These are phyloP conservation scores for Uncinocarpus reesii DNA, from an alignment of 2,329 filamentous ascomycete genomes.

Conservation along the genomic window DNA sequence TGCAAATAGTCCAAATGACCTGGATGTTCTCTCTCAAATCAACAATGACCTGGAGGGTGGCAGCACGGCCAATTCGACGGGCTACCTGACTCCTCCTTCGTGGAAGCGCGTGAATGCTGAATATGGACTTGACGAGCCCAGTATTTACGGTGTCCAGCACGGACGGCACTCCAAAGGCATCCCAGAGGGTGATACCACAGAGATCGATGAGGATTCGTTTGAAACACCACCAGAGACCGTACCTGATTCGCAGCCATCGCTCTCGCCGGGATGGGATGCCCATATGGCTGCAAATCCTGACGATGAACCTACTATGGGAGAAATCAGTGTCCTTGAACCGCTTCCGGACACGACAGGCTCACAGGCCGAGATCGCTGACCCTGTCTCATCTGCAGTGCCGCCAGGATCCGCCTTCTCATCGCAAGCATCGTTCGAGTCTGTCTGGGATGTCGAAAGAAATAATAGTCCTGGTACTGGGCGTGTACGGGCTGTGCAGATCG, in stretches of 20 bases:
- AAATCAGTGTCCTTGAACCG: constrained; percentile 8
- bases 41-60: not conserved
- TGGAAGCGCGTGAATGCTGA: not conserved
- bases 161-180: not conserved
- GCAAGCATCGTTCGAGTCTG: not conserved
- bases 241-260: constrained; percentile 11
- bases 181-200: not conserved
- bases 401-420: not conserved
- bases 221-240: constrained; percentile 13
- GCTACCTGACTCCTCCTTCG: not conserved
- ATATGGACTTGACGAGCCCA: not conserved
- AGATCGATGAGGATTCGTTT: constrained; percentile 6
- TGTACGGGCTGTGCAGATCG: not conserved
- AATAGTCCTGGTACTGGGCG: constrained; percentile 4
- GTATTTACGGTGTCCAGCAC: constrained; percentile 1
- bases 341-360: not conserved
- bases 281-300: not conserved
- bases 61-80: not conserved
- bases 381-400: not conserved
- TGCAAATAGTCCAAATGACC: not conserved
- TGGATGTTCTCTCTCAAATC: not conserved
- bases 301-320: not conserved
- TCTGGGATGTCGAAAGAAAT: constrained; percentile 11
- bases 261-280: not conserved
- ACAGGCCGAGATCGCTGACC: not conserved